Conservation (phyloP, 805 yeast species). For the Wickerhamiella sergipiensis region DNA sequence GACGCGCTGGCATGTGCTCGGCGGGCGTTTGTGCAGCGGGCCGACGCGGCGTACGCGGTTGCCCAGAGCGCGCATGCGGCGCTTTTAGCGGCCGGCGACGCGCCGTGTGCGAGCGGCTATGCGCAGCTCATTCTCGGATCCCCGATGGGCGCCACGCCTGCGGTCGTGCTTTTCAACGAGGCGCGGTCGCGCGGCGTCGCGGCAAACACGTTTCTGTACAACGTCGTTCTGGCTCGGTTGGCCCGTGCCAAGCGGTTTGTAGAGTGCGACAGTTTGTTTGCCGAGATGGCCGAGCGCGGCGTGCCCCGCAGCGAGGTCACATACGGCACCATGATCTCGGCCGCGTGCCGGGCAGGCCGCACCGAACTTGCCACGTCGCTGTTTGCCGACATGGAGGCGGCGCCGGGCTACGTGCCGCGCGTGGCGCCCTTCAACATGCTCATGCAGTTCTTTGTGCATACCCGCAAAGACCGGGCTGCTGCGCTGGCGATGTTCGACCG, state of each 20-base stretch:
- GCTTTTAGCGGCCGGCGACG: slow-evolving; percentile 19
- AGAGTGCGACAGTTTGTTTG: slow-evolving; percentile 22
- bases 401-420: slow-evolving; percentile 20
- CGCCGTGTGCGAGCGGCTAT: slow-evolving; percentile 26
- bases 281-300: slow-evolving; percentile 21
- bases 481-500: slow-evolving; percentile 23
- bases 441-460: slow-evolving; percentile 27
- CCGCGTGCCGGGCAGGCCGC: slow-evolving; percentile 27
- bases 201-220: slow-evolving; percentile 25
- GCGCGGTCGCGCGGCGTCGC: slow-evolving; percentile 17
- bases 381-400: slow-evolving; percentile 25
- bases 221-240: slow-evolving; percentile 25
- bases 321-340: slow-evolving; percentile 28
- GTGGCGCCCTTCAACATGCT: slow-evolving; percentile 28
- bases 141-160: slow-evolving; percentile 13
- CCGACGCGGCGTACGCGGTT: slow-evolving; percentile 14
- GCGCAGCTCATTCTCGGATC: slow-evolving; percentile 19
- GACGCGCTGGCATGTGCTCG: slow-evolving; percentile 20
- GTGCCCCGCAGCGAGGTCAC: slow-evolving; percentile 23
- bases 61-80: slow-evolving; percentile 19
- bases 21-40: slow-evolving; percentile 18
- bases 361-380: slow-evolving; percentile 21
- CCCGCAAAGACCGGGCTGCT: slow-evolving; percentile 20
- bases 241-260: slow-evolving; percentile 25
- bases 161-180: slow-evolving; percentile 23